A percentile compares a stretch with the other conserved stretches of the same genome.
Evolutionary conservation across 2,329 filamentous ascomycete genomes (phyloP).

Genomic region (Penicillium sp.): DNA sequence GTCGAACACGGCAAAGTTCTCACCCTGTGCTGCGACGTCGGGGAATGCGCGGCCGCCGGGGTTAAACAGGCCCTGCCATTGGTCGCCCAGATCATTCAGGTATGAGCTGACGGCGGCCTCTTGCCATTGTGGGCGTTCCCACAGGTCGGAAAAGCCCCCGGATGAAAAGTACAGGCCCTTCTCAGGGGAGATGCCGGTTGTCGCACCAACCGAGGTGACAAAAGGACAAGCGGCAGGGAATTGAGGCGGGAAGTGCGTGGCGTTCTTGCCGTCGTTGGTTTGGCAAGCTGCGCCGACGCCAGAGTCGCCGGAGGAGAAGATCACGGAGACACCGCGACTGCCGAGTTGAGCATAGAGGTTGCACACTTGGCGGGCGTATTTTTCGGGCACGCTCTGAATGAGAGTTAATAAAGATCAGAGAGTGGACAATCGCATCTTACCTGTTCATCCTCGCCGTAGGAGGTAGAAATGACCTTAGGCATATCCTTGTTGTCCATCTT

Average conservation of each 20-base stretch:
- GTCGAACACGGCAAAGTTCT: constrained; percentile 30
- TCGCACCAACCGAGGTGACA: constrained; percentile 42
- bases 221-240: constrained; percentile 39
- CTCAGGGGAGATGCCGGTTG: constrained; percentile 35
- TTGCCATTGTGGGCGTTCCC: constrained; percentile 35
- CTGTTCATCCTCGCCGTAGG: constrained; percentile 41
- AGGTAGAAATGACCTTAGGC: constrained; percentile 38
- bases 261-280: constrained; percentile 33
- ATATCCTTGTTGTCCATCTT: constrained; percentile 27
- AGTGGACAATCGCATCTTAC: constrained; percentile 12
- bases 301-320: constrained; percentile 48
- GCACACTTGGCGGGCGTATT: constrained; percentile 38
- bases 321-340: constrained; percentile 44
- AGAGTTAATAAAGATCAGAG: constrained; percentile 1
- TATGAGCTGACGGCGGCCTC: constrained; percentile 34
- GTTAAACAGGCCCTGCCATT: constrained; percentile 31
- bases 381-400: constrained; percentile 29
- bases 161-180: constrained; percentile 39
- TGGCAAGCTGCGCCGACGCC: constrained; percentile 39
- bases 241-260: constrained; percentile 39
- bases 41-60: constrained; percentile 36
- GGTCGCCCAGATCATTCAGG: constrained; percentile 24
- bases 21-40: constrained; percentile 38
- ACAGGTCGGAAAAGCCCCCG: constrained; percentile 38
- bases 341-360: constrained; percentile 47